Evolutionary conservation across 805 yeast species (phyloP), one percentile per base, ranked within the genome.

Genomic region (Lipomyces orientalis): DNA sequence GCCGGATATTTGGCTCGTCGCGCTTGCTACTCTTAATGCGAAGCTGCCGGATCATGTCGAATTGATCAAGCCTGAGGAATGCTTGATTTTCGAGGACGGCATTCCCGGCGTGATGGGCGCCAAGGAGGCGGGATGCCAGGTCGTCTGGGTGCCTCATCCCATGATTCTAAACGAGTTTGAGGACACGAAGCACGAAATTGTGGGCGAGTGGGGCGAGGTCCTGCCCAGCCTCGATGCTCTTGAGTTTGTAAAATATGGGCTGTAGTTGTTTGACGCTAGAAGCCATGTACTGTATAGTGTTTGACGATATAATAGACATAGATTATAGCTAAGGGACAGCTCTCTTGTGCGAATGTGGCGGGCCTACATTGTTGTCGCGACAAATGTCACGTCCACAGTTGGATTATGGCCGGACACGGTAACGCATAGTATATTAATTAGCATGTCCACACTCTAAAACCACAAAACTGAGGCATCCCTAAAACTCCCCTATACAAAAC

Each of bases 51-150:
- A 25, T 10, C 74, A 78, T 2, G 85, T 83, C 33, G 81, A 77
- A 1, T 80, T 79, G 46, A 89, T 94, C 67, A 74, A 77, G 64
- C 90, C 94, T 3, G 87, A 86, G 39, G 97, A 95, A 74, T 90
- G 97, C 74, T 78, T 95, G 39, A 90, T 95, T 1, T 95, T 95
- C 78, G 99, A 95, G 81, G 99, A 95, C 79, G 98, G 97, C 2
- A 82, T 93, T 56, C 93, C 97, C 0, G 99, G 99, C 2, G 94
- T 94, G 29, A 75, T 81, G 19, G 89, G 97, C 2, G 99, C 97
- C 14, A 85, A 84, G 64, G 88, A 90, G 19, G 92, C 97, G 46
- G 93, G 93, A 10, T 90, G 91, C 14, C 84, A 83, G 64, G 97
- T 94, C n/a, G 84, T 94, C 59, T 95, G 98, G 99, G 90, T 93